Conservation (phyloP, 768 basidiomycete genomes). For the Pleurotus djamor region DNA sequence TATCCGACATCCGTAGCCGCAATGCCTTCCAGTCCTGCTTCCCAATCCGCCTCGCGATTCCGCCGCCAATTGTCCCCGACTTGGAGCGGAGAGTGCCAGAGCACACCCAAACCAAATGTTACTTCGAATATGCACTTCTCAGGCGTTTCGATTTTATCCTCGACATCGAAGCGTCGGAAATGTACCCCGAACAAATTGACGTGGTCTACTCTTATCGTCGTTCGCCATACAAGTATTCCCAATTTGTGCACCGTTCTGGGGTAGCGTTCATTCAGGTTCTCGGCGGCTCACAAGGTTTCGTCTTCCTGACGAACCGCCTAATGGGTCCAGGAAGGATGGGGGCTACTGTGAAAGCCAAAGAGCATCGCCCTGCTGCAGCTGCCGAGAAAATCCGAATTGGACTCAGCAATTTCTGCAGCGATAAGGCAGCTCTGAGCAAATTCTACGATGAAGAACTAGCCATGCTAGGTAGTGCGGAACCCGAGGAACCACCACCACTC, state of each 20-base stretch:
- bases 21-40: conserved; percentile 93
- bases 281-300: conserved; percentile 74
- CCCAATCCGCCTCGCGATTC: conserved; percentile 73
- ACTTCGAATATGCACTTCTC: conserved; percentile 81
- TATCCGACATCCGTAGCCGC: conserved; percentile 79
- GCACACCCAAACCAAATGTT: conserved; percentile 61
- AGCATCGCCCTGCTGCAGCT: conserved; percentile 49
- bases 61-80: conserved; percentile 71
- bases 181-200: conserved; percentile 81
- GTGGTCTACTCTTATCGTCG: conserved; percentile 90
- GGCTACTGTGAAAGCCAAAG: conserved; percentile 49
- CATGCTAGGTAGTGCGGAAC: conserved; percentile 30
- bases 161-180: conserved; percentile 73
- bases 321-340: conserved; percentile 72
- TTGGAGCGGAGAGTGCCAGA: conserved; percentile 68
- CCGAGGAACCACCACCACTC: conserved; percentile 58
- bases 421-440: conserved; percentile 44
- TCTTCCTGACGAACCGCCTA: conserved; percentile 88
- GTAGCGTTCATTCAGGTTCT: conserved; percentile 89
- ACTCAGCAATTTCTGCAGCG: conserved; percentile 65
- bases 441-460: conserved; percentile 79
- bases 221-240: conserved; percentile 73
- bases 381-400: conserved; percentile 62
- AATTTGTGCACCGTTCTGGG: conserved; percentile 90
- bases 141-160: conserved; percentile 79